Conservation (phyloP, 2,329 filamentous ascomycete species). For the Aspergillus ibericus region DNA sequence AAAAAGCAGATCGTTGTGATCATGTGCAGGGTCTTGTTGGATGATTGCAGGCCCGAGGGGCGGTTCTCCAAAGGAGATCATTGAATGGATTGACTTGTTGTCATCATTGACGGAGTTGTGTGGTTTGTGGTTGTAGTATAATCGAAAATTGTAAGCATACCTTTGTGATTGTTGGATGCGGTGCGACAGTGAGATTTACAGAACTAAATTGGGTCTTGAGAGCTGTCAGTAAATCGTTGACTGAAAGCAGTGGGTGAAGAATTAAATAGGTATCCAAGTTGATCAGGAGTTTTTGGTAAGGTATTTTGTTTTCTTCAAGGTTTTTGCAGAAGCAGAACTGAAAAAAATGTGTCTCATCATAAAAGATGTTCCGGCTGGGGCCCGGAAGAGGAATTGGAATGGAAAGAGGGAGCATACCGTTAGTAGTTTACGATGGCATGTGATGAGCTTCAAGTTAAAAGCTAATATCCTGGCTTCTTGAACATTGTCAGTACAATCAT, state of each 20-base stretch:
- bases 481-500: constrained; percentile 13
- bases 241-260: constrained; percentile 12
- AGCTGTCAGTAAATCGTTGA: constrained; percentile 15
- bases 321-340: constrained; percentile 65
- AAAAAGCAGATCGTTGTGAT: constrained; percentile 27
- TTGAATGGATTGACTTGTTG: constrained; percentile 65
- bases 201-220: constrained; percentile 14
- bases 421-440: not conserved
- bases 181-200: not conserved
- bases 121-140: constrained; percentile 10
- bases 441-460: not conserved
- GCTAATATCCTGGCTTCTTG: not conserved
- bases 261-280: constrained; percentile 10
- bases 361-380: constrained; percentile 10
- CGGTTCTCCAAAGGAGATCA: constrained; percentile 47
- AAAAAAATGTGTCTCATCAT: constrained; percentile 55
- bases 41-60: constrained; percentile 34
- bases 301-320: constrained; percentile 59
- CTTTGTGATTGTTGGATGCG: constrained; percentile 13
- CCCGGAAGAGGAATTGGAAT: not conserved
- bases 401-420: constrained; percentile 1
- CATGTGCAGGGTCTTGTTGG: constrained; percentile 17
- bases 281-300: constrained; percentile 58
- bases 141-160: constrained; percentile 24
- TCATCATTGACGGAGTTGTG: constrained; percentile 51